Percentiles rank a stretch among this genome's conserved stretches.
Evolutionary conservation across 2,329 filamentous ascomycete species (phyloP).

Genomic region (Ceratocystis colombiana): DNA sequence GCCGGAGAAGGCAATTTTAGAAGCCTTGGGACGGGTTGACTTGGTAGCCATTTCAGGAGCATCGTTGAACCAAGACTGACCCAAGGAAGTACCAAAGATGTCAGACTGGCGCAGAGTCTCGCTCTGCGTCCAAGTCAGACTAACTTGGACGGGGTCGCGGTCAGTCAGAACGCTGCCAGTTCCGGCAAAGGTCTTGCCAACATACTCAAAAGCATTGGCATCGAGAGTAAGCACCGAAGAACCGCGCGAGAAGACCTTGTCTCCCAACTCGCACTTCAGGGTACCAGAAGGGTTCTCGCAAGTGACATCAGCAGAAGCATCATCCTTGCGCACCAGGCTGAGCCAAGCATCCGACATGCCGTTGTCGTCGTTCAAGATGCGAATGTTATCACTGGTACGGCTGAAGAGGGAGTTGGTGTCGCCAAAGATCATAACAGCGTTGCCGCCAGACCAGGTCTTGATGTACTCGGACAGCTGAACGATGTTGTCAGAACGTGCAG

Average conservation of each 20-base stretch:
- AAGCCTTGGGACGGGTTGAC: conserved; percentile 32
- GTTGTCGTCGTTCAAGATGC: conserved; percentile 41
- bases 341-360: conserved; percentile 52
- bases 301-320: conserved; percentile 37
- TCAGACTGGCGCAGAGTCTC: conserved; percentile 29
- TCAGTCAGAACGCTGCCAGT: conserved; percentile 49
- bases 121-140: conserved; percentile 38
- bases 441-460: conserved; percentile 44
- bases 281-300: conserved; percentile 50
- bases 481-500: conserved; percentile 49
- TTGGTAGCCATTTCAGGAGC: conserved; percentile 34
- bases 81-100: conserved; percentile 41
- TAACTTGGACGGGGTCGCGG: conserved; percentile 51
- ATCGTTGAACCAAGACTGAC: conserved; percentile 46
- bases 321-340: conserved; percentile 41
- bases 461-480: conserved; percentile 51
- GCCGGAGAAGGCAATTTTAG: conserved; percentile 40
- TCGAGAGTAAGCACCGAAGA: conserved; percentile 38
- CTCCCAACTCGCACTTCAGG: conserved; percentile 53
- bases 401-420: conserved; percentile 59
- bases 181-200: conserved; percentile 47
- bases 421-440: conserved; percentile 53
- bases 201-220: conserved; percentile 46
- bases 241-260: conserved; percentile 54
- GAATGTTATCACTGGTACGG: conserved; percentile 45